These are phyloP conservation scores for Phylloporus arenicola DNA, from an alignment of 768 basidiomycete genomes.

Conservation along the genomic window DNA sequence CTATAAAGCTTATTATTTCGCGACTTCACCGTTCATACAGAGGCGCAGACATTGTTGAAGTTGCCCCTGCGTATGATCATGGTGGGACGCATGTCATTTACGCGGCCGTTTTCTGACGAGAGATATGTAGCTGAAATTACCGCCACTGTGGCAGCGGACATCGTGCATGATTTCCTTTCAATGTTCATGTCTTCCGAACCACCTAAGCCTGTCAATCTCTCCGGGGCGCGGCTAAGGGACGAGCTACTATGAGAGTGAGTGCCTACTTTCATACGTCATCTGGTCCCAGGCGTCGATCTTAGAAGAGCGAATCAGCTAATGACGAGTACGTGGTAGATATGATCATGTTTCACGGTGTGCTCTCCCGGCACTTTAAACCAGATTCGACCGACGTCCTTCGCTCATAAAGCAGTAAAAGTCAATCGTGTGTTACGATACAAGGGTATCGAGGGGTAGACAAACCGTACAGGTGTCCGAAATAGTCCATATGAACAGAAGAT, in stretches of 20 bases:
- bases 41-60: constrained; percentile 23
- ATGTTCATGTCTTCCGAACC: constrained; percentile 31
- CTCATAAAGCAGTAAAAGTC: not conserved
- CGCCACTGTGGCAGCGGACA: constrained; percentile 38
- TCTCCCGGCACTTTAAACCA: too few relatives aligned
- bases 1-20: not conserved
- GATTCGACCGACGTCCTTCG: not conserved
- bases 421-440: constrained; percentile 14
- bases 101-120: constrained; percentile 4
- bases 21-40: constrained; percentile 5
- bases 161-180: constrained; percentile 42
- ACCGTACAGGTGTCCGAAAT: constrained; percentile 11
- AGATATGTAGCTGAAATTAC: constrained; percentile 33
- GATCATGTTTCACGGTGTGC: not conserved
- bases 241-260: too few relatives aligned
- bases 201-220: constrained; percentile 6
- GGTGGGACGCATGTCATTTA: constrained; percentile 8
- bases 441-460: constrained; percentile 16
- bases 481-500: constrained; percentile 15
- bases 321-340: not conserved
- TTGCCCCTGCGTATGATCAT: constrained; percentile 25
- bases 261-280: too few relatives aligned
- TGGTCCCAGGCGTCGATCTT: not conserved
- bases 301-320: not conserved
- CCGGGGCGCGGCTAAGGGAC: not conserved